Conservation (phyloP, 1,284 basidiomycete genomes). For the Marasmius tenuissimus region DNA sequence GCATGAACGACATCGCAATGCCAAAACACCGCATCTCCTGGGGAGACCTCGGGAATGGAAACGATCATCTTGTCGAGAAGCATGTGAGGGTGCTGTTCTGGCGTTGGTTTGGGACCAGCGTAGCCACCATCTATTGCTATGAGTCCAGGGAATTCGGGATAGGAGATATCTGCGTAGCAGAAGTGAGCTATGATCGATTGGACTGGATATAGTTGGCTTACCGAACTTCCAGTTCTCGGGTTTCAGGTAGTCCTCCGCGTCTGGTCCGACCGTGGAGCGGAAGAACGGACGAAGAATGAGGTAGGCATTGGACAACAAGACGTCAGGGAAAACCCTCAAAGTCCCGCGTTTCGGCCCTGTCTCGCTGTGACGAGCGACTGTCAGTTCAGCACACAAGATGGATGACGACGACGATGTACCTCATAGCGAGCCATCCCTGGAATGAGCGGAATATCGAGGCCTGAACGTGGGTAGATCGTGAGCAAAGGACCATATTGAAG, state of each 20-base stretch:
- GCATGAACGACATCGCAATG: constrained; percentile 84
- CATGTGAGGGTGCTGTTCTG: constrained; percentile 65
- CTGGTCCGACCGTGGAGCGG: constrained; percentile 42
- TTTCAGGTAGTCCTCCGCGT: constrained; percentile 46
- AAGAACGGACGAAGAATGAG: constrained; percentile 86
- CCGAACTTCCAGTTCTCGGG: constrained; percentile 75
- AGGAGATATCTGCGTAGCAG: constrained; percentile 45
- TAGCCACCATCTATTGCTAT: constrained; percentile 41
- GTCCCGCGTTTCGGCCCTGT: constrained; percentile 80
- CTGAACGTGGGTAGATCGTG: constrained; percentile 22
- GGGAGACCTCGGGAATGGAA: constrained; percentile 69
- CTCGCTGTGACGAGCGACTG: constrained; percentile 41
- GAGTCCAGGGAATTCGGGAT: constrained; percentile 62
- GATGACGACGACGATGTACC: constrained; percentile 32
- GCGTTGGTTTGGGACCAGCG: constrained; percentile 52
- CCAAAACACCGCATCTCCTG: constrained; percentile 88
- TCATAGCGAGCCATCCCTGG: constrained; percentile 77
- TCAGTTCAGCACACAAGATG: neutral
- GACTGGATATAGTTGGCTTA: constrained; percentile 20
- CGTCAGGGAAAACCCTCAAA: constrained; percentile 74
- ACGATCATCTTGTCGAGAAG: constrained; percentile 72
- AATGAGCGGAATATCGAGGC: constrained; percentile 77
- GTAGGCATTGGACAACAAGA: constrained; percentile 77
- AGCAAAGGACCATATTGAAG: constrained; percentile 3
- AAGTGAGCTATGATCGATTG: neutral